phyloP scores from a whole-genome alignment of 257 asterid genomes.

The Salvia hispanica region DNA sequence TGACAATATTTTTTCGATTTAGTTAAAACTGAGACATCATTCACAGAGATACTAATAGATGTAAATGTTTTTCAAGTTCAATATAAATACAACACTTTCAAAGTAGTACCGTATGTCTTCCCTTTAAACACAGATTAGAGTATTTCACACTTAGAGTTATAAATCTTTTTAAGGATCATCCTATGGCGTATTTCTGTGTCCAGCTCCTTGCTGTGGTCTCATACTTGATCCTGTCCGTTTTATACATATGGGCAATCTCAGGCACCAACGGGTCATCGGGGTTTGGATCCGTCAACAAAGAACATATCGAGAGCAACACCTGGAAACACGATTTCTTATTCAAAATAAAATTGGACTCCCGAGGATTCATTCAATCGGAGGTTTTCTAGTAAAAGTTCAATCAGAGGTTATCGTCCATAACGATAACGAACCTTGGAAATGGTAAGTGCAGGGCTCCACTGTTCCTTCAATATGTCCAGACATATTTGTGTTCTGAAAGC shows the following conservation, averaged over 20 bases:
- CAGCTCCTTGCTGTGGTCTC: slow-evolving; percentile 53
- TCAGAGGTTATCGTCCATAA: too few relatives aligned
- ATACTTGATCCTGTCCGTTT: slow-evolving; percentile 46
- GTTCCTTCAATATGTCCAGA: slow-evolving; percentile 49
- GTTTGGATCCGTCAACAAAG: slow-evolving; percentile 54
- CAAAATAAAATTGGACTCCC: neutral
- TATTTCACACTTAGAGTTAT: slow-evolving; percentile 23
- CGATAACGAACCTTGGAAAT: slow-evolving; percentile 40
- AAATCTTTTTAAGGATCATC: slow-evolving; percentile 19
- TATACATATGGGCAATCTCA: slow-evolving; percentile 51
- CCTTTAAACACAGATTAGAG: slow-evolving; percentile 23
- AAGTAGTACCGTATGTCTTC: slow-evolving; percentile 12
- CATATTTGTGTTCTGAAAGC: slow-evolving; percentile 47
- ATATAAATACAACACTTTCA: slow-evolving; percentile 28
- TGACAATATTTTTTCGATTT: too few relatives aligned
- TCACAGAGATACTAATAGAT: slow-evolving; percentile 10
- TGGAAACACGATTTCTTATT: neutral
- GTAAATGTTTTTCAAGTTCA: slow-evolving; percentile 3
- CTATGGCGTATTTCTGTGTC: slow-evolving; percentile 56
- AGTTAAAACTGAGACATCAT: neutral
- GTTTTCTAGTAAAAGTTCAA: too few relatives aligned
- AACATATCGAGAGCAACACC: slow-evolving; percentile 53
- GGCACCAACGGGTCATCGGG: slow-evolving; percentile 57
- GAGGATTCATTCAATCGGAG: neutral
- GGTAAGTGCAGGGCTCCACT: slow-evolving; percentile 46